phyloP scores from a whole-genome alignment of 176 grass and related monocot species.

The Ananas comosus region DNA sequence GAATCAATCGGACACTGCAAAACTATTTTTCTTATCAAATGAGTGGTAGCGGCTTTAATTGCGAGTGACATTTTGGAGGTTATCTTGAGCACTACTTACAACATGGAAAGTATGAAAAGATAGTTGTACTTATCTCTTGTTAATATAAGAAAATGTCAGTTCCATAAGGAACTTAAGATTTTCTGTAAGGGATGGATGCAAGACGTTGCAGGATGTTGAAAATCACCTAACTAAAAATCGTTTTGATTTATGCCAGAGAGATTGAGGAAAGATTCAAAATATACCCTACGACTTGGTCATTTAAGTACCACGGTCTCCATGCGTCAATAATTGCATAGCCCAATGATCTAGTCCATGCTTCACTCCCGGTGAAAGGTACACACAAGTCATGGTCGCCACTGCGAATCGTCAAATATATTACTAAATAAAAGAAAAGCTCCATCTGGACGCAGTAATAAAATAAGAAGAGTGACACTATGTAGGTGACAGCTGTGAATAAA shows the following conservation, averaged over 20 bases:
- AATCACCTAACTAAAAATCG: neutral
- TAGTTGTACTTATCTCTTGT: neutral
- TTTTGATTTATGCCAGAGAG: neutral
- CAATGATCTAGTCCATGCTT: constrained; percentile 82
- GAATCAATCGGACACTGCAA: neutral
- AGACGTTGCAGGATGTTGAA: neutral
- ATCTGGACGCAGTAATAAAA: neutral
- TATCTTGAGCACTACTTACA: neutral
- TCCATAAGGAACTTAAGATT: neutral
- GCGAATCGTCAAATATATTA: constrained; percentile 5
- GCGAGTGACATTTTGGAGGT: neutral
- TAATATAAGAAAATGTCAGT: neutral
- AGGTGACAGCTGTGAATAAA: no score
- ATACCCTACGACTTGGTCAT: constrained; percentile 84
- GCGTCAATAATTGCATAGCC: constrained; percentile 56
- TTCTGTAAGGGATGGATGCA: neutral
- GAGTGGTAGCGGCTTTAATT: neutral
- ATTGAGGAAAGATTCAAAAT: neutral
- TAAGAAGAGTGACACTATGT: neutral
- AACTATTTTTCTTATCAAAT: neutral
- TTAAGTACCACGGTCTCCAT: constrained; percentile 59
- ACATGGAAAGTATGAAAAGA: neutral
- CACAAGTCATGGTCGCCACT: constrained; percentile 98
- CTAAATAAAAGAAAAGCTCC: neutral
- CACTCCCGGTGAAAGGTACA: constrained; percentile 64